Evolutionary conservation across 768 basidiomycete species (phyloP), one percentile per base, ranked within the genome.

Genomic region (Boletus rubropictus): DNA sequence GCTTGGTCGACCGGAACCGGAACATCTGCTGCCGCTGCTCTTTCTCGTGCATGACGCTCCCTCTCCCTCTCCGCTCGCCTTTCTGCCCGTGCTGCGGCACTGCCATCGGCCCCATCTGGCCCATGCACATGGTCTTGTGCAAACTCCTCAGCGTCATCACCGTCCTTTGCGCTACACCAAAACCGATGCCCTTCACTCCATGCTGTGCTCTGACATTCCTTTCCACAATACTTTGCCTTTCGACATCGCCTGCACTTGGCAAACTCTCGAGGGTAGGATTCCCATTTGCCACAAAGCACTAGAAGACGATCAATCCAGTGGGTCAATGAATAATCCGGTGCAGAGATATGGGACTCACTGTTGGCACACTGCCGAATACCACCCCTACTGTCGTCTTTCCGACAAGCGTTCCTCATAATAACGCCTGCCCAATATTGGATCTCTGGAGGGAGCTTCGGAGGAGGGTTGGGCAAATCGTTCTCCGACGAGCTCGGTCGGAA

Each of bases 361-460:
- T 96, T 96, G 1, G 96, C 96, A 73, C 96, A 99, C 66, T 98
- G 96, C 46, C 96, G 70, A 52, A 97, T 93, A 10, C 96, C 96
- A 43, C 93, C 93, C 29, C 84, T 72, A 40, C 76, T 81, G 53
- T 98, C 95, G 57, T 98, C 96, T 72, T 99, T 98, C 63, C 95
- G 74, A 69, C 96, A 99, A 11, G 96, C 96, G 65, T 99, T 99
- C 43, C 96, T 79, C 96, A 98, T 99, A 60, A 98, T 96, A n/a
- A 97, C 95, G 3, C 93, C 92, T 0, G 95, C 96, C 96, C 96
- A 98, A 59, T 97, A 96, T 67, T 96, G 91, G 20, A 99, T 95
- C 64, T 98, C 95, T 9, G 77, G 73, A 0, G 93, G 91, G 7
- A 93, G 69, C 39, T 81, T 75, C 3, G 86, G 84, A 5, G 80